A percentile compares a stretch with the other conserved stretches of the same genome.
phyloP scores from a whole-genome alignment of 805 yeast genomes.

The Candida xiaguanensis region DNA sequence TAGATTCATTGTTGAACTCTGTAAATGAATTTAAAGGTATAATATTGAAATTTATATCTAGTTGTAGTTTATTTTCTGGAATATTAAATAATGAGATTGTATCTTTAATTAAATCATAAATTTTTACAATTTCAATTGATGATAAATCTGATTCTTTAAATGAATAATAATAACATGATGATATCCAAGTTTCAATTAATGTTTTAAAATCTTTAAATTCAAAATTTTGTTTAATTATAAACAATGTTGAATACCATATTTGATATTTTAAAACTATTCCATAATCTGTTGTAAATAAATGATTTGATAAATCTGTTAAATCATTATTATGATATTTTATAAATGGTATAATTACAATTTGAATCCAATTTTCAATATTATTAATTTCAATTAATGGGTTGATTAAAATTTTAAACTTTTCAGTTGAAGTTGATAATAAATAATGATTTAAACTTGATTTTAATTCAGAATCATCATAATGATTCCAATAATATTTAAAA shows the following conservation, averaged over 20 bases:
- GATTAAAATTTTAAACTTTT: slow-evolving; percentile 19
- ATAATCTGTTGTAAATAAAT: slow-evolving; percentile 17
- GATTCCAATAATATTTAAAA: slow-evolving; percentile 25
- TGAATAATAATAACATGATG: slow-evolving; percentile 20
- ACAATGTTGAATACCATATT: slow-evolving; percentile 19
- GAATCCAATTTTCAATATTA: slow-evolving; percentile 22
- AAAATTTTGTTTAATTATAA: slow-evolving; percentile 12
- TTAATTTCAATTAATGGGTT: slow-evolving; percentile 18
- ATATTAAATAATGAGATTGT: slow-evolving; percentile 15
- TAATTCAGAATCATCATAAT: slow-evolving; percentile 16
- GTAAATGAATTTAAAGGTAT: slow-evolving; percentile 6
- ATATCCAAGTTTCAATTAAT: slow-evolving; percentile 18
- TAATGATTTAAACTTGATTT: slow-evolving; percentile 13
- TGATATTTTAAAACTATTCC: slow-evolving; percentile 13
- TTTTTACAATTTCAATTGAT: slow-evolving; percentile 24
- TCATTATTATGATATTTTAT: slow-evolving; percentile 16
- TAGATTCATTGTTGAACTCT: slow-evolving; percentile 16
- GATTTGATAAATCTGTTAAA: slow-evolving; percentile 22
- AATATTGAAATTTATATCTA: background rate
- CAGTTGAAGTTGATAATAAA: slow-evolving; percentile 10
- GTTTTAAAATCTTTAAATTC: slow-evolving; percentile 10
- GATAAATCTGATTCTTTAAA: slow-evolving; percentile 12
- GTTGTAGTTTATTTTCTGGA: background rate
- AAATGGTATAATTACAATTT: slow-evolving; percentile 27
- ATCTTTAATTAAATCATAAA: slow-evolving; percentile 25